A percentile compares a stretch with the other conserved stretches of the same genome.
Conservation (phyloP, 2,329 filamentous ascomycete genomes). For the Fusarium nisikadoi region DNA sequence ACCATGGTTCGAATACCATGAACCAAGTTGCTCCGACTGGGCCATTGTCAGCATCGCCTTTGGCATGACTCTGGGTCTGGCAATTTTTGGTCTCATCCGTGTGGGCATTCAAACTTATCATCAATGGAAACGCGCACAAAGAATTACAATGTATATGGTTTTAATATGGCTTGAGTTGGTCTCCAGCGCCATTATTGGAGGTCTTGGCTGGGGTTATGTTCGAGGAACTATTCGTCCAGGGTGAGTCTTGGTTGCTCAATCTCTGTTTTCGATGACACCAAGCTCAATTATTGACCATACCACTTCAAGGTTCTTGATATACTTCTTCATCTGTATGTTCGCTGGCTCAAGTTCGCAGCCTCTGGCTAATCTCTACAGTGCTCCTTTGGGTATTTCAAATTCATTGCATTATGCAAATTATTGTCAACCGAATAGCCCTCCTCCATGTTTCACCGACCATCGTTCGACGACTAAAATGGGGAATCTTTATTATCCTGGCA, state of each 20-base stretch:
- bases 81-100: conserved; percentile 48
- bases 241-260: conserved; percentile 15
- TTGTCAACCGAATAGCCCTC: conserved; percentile 61
- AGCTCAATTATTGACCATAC: conserved; percentile 3
- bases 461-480: conserved; percentile 55
- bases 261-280: neutral
- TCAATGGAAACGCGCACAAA: conserved; percentile 47
- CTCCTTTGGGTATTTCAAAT: conserved; percentile 51
- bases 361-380: conserved; percentile 41
- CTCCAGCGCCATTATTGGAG: conserved; percentile 48
- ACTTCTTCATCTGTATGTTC: conserved; percentile 37
- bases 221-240: conserved; percentile 45
- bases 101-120: conserved; percentile 50
- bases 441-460: conserved; percentile 54
- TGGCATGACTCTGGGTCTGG: conserved; percentile 52
- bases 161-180: conserved; percentile 55
- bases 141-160: conserved; percentile 51
- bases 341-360: neutral
- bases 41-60: conserved; percentile 51
- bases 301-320: conserved; percentile 45
- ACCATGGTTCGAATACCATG: conserved; percentile 38
- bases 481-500: conserved; percentile 53
- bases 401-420: conserved; percentile 60
- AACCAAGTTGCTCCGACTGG: conserved; percentile 44
- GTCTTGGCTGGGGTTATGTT: conserved; percentile 52